Conservation (phyloP, 75 land plant species). For the Adiantum capillusveneris region DNA sequence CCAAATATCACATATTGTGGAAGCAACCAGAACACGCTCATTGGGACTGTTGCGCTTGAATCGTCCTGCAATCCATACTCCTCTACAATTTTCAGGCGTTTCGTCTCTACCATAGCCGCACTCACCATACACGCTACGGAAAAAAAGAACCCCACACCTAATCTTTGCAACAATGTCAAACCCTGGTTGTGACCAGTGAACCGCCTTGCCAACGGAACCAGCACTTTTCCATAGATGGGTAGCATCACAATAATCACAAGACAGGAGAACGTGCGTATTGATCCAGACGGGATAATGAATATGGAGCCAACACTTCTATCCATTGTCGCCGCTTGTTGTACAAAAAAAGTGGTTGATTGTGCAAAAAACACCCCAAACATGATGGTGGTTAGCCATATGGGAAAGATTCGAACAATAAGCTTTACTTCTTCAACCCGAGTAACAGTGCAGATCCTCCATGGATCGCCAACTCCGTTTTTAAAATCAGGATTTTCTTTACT, state of each 20-base stretch:
- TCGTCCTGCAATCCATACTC: constrained; percentile 8
- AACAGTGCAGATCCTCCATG: constrained; percentile 25
- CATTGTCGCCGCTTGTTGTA: constrained; percentile 75
- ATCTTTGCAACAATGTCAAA: constrained; percentile 61
- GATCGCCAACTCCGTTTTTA: not conserved
- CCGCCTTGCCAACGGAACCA: constrained; percentile 40
- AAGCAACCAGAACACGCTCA: constrained; percentile 69
- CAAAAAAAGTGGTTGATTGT: constrained; percentile 77
- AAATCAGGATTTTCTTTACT: too few species aligned
- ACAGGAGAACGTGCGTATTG: constrained; percentile 52
- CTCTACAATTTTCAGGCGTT: constrained; percentile 25
- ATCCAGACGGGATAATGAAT: constrained; percentile 79
- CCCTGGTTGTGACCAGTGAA: constrained; percentile 51
- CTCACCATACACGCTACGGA: constrained; percentile 66
- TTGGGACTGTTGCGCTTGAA: constrained; percentile 17
- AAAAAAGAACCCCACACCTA: constrained; percentile 71
- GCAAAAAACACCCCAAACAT: constrained; percentile 72
- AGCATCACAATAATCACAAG: constrained; percentile 57
- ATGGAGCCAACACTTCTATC: constrained; percentile 37
- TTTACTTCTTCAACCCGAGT: constrained; percentile 34
- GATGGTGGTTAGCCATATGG: constrained; percentile 70
- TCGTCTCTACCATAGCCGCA: constrained; percentile 52
- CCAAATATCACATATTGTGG: constrained; percentile 86
- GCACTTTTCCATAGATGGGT: constrained; percentile 64
- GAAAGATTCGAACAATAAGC: constrained; percentile 44